These are phyloP conservation scores for Huntiella omanensis DNA, from an alignment of 2,329 filamentous ascomycete genomes.

Conservation along the genomic window DNA sequence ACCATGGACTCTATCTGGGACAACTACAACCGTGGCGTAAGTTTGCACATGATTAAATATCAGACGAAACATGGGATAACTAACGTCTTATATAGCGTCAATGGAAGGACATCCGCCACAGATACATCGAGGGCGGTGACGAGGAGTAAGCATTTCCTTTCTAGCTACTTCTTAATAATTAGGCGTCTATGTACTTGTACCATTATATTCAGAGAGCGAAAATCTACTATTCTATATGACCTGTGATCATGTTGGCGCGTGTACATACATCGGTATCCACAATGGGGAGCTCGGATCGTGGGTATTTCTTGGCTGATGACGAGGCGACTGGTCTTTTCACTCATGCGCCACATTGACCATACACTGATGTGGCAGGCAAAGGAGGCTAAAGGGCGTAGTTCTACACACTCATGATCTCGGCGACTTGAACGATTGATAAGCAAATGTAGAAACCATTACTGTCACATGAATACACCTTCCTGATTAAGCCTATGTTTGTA, in stretches of 20 bases:
- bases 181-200: constrained; percentile 4
- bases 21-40: constrained; percentile 73
- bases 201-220: constrained; percentile 5
- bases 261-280: not conserved
- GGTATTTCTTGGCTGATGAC: too few relatives aligned
- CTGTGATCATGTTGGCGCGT: not conserved
- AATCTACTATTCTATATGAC: constrained; percentile 4
- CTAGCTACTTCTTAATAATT: not conserved
- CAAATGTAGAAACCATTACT: too few relatives aligned
- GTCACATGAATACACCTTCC: too few relatives aligned
- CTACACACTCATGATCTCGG: too few relatives aligned
- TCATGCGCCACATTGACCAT: too few relatives aligned
- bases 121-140: constrained; percentile 56
- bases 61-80: not conserved
- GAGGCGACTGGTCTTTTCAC: too few relatives aligned
- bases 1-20: constrained; percentile 80
- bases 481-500: too few relatives aligned
- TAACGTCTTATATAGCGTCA: constrained; percentile 45
- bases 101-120: constrained; percentile 98
- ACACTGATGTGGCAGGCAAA: too few relatives aligned
- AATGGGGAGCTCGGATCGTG: too few relatives aligned
- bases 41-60: constrained; percentile 20
- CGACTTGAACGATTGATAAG: too few relatives aligned
- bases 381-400: too few relatives aligned
- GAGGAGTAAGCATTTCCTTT: constrained; percentile 28